These are phyloP conservation scores for Setaria italica DNA, from an alignment of 202 grass and related monocot species.

Conservation along the genomic window DNA sequence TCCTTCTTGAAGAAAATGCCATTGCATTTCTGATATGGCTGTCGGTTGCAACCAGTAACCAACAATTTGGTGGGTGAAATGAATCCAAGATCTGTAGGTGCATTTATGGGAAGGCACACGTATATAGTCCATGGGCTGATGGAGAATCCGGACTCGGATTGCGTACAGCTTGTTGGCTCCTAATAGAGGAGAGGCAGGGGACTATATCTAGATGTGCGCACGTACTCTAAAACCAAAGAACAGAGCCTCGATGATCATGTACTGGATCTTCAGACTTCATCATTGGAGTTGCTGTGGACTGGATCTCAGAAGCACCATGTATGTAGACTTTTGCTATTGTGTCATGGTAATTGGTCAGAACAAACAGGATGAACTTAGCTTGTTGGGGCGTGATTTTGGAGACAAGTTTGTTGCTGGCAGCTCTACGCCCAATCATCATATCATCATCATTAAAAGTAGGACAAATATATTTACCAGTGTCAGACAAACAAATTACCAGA, in stretches of 20 bases:
- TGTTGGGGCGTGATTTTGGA: conserved; percentile 4
- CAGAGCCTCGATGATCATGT: conserved; percentile 4
- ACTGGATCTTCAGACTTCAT: conserved; percentile 11
- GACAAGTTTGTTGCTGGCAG: conserved; percentile 3
- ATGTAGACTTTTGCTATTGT: background rate
- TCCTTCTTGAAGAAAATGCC: background rate
- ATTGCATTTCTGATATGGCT: conserved; percentile 20
- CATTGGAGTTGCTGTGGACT: conserved; percentile 29
- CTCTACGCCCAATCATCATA: no score
- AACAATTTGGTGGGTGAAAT: conserved; percentile 41
- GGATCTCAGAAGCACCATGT: conserved; percentile 31
- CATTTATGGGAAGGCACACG: conserved; percentile 32
- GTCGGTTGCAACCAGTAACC: conserved; percentile 40
- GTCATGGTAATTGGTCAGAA: conserved; percentile 20
- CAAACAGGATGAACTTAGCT: conserved; percentile 6
- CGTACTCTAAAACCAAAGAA: conserved; percentile 17
- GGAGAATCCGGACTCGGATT: conserved; percentile 15
- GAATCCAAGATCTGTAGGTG: conserved; percentile 10
- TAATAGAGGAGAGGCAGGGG: conserved; percentile 17
- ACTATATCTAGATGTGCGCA: conserved; percentile 15
- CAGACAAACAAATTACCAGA: background rate
- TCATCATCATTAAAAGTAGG: background rate
- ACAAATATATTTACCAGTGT: background rate
- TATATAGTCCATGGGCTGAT: background rate
- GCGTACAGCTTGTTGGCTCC: conserved; percentile 5